Evolutionary conservation across 2,329 filamentous ascomycete species (phyloP).

Genomic region (Aspergillus tanneri): DNA sequence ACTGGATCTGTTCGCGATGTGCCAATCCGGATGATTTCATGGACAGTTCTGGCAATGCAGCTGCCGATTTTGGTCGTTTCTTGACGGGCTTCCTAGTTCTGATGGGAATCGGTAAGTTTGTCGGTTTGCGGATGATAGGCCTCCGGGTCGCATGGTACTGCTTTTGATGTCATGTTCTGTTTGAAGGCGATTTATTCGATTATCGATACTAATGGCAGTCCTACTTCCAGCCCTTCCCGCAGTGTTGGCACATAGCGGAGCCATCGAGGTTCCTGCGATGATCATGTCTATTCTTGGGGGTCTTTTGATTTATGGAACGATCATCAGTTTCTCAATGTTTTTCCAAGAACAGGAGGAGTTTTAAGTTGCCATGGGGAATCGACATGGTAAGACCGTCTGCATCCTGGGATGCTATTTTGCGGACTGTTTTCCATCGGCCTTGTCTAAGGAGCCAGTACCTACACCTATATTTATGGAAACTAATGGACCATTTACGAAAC

Average conservation of each 20-base stretch:
- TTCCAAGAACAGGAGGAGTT: conserved; percentile 98
- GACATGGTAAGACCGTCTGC: neutral
- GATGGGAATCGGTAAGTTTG: conserved; percentile 86
- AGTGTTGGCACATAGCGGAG: conserved; percentile 79
- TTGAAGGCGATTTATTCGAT: neutral
- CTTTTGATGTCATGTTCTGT: neutral
- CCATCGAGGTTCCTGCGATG: conserved; percentile 83
- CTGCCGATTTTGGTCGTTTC: conserved; percentile 93
- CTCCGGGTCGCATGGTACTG: neutral
- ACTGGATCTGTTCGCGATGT: conserved; percentile 90
- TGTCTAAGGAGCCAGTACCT: neutral
- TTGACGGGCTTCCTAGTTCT: conserved; percentile 92
- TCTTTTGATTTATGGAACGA: conserved; percentile 93
- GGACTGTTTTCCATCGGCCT: neutral
- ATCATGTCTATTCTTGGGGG: conserved; percentile 93
- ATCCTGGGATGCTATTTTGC: neutral
- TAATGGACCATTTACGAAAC: conserved; percentile 20
- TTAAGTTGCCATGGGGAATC: conserved; percentile 43
- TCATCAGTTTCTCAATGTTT: conserved; percentile 97
- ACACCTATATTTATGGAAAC: conserved; percentile 5
- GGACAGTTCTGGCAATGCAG: conserved; percentile 74
- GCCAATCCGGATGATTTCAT: conserved; percentile 95
- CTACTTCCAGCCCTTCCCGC: conserved; percentile 71
- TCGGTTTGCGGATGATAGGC: neutral
- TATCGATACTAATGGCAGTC: conserved; percentile 7